A percentile compares a stretch with the other conserved stretches of the same genome.
Conservation (phyloP, 2,329 filamentous ascomycete genomes). For the Penicillium brasilianum region DNA sequence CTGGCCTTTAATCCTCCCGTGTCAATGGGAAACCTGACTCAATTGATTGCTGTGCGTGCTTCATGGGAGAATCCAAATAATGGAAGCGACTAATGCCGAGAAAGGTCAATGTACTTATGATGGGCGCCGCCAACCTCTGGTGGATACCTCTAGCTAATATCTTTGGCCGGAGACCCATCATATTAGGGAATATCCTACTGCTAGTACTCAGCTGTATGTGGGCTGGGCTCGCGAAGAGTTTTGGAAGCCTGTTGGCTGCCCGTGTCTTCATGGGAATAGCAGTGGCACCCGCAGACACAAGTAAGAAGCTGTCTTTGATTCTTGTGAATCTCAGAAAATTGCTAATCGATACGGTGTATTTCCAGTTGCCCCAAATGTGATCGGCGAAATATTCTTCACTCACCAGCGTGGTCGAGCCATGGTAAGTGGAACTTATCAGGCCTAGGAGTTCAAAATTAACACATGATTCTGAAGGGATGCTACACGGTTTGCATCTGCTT, state of each 20-base stretch:
- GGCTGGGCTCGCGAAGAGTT: not conserved
- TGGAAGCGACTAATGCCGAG: not conserved
- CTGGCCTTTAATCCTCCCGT: not conserved
- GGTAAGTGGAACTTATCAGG: not conserved
- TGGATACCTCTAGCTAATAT: not conserved
- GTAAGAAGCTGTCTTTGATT: not conserved
- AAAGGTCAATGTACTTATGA: not conserved
- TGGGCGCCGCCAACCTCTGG: not conserved
- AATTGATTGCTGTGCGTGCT: not conserved
- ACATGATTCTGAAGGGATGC: not conserved
- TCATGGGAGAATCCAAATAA: not conserved
- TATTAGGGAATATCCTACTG: not conserved
- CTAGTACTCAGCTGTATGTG: not conserved
- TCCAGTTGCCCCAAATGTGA: not conserved
- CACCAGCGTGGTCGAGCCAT: not conserved
- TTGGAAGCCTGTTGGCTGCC: not conserved
- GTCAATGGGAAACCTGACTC: not conserved
- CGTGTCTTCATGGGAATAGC: not conserved
- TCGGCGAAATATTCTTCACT: not conserved
- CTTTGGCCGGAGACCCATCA: not conserved
- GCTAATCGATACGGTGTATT: not conserved
- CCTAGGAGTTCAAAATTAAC: not conserved
- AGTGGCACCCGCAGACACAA: not conserved
- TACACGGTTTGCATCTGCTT: not conserved
- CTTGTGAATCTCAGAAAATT: not conserved